phyloP scores from a whole-genome alignment of 108 stramenopile species.

The Nitzschia palea region DNA sequence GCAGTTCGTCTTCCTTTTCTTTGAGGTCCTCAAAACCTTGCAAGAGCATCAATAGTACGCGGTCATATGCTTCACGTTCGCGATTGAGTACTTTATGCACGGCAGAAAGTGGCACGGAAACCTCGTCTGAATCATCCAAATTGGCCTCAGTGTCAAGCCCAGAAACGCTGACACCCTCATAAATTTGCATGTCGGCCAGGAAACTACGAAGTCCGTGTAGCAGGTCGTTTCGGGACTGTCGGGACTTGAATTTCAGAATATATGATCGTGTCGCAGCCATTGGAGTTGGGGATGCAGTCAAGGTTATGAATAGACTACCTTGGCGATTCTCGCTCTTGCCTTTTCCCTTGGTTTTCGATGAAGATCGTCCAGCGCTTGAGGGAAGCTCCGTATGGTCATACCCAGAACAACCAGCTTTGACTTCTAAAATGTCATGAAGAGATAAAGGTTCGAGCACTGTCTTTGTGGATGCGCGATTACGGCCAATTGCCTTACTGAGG shows the following conservation, averaged over 20 bases:
- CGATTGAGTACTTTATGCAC: constrained; percentile 82
- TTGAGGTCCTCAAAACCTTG: constrained; percentile 86
- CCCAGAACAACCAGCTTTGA: constrained; percentile 84
- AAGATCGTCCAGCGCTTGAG: constrained; percentile 47
- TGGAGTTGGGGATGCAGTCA: constrained; percentile 83
- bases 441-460: constrained; percentile 82
- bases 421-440: constrained; percentile 84
- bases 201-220: constrained; percentile 74
- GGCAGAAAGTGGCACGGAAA: constrained; percentile 81
- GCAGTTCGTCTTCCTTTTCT: constrained; percentile 86
- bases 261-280: constrained; percentile 75
- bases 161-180: constrained; percentile 87
- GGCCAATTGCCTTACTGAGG: constrained; percentile 85
- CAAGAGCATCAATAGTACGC: constrained; percentile 78
- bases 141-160: constrained; percentile 47
- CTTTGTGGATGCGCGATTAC: constrained; percentile 67
- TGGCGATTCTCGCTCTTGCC: constrained; percentile 76
- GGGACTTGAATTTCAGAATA: constrained; percentile 82
- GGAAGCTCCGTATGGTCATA: constrained; percentile 83
- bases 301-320: constrained; percentile 81
- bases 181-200: constrained; percentile 84
- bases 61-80: constrained; percentile 86
- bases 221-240: constrained; percentile 78
- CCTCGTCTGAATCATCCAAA: constrained; percentile 56
- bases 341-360: constrained; percentile 50